Conservation (phyloP, 371 early-diverging fungal genomes). For the Mortierella sp. region DNA sequence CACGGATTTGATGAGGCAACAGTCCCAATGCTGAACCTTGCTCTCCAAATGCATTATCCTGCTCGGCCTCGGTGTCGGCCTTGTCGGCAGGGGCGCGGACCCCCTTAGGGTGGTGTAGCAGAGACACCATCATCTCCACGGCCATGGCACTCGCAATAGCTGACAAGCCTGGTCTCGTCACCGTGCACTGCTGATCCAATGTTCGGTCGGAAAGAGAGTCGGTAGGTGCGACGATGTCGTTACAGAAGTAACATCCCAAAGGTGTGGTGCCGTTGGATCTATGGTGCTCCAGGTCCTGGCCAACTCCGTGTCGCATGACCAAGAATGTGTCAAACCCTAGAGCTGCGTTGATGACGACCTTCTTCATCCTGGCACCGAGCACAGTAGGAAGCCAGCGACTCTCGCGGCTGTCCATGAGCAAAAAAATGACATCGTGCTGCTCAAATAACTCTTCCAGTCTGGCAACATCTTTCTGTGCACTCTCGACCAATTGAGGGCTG, state of each 20-base stretch:
- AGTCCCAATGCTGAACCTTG: constrained; percentile 35
- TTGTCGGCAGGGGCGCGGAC: constrained; percentile 45
- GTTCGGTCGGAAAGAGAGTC: constrained; percentile 96
- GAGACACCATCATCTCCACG: constrained; percentile 92
- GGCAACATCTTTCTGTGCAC: constrained; percentile 65
- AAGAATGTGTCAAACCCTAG: constrained; percentile 96
- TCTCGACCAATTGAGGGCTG: constrained; percentile 57
- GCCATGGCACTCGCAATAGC: constrained; percentile 89
- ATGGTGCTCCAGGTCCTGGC: constrained; percentile 34
- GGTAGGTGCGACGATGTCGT: constrained; percentile 94
- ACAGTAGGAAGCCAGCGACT: constrained; percentile 97
- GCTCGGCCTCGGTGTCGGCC: constrained; percentile 29
- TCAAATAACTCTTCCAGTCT: constrained; percentile 74
- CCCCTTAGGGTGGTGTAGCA: constrained; percentile 87
- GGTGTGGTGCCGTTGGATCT: constrained; percentile 13
- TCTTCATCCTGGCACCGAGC: constrained; percentile 74
- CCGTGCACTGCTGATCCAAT: constrained; percentile 98
- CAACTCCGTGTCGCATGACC: constrained; percentile 96
- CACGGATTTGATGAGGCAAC: constrained; percentile 95
- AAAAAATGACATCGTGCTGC: constrained; percentile 88
- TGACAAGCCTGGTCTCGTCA: constrained; percentile 95
- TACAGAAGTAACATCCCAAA: constrained; percentile 98
- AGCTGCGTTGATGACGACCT: constrained; percentile 92
- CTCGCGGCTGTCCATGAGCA: constrained; percentile 96
- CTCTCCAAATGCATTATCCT: neutral